Evolutionary conservation across 208 protist species (phyloP).

Genomic region (Crithidia mellificae): DNA sequence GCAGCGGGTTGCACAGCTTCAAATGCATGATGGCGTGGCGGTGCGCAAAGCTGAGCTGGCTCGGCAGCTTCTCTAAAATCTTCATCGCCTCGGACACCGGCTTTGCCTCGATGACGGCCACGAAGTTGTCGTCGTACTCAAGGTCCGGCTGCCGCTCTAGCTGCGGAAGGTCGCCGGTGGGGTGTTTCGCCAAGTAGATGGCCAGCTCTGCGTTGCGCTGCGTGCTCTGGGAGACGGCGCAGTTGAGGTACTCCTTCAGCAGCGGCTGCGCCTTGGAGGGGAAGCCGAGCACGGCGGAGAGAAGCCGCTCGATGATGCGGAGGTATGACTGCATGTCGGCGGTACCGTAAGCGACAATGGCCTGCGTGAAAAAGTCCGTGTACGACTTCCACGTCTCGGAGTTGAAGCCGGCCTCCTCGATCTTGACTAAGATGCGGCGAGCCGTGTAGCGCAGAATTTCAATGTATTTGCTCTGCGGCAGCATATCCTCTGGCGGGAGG

Average conservation of each 20-base stretch:
- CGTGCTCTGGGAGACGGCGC: slow-evolving; percentile 38
- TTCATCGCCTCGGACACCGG: slow-evolving; percentile 30
- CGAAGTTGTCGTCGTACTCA: slow-evolving; percentile 38
- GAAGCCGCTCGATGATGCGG: slow-evolving; percentile 32
- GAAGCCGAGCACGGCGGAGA: slow-evolving; percentile 40
- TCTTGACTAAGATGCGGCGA: slow-evolving; percentile 38
- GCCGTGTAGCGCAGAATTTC: slow-evolving; percentile 43
- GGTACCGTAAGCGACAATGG: slow-evolving; percentile 53
- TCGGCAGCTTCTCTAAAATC: slow-evolving; percentile 34
- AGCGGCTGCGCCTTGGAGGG: slow-evolving; percentile 35
- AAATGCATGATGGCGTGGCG: slow-evolving; percentile 47
- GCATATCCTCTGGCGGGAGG: slow-evolving; percentile 11
- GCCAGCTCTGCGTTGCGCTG: slow-evolving; percentile 30
- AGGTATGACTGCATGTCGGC: slow-evolving; percentile 32
- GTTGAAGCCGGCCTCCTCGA: slow-evolving; percentile 41
- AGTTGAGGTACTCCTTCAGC: slow-evolving; percentile 48
- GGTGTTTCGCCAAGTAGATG: slow-evolving; percentile 10
- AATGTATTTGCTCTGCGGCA: slow-evolving; percentile 38
- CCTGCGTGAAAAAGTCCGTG: slow-evolving; percentile 47
- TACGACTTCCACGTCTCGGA: slow-evolving; percentile 53
- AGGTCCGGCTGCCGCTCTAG: slow-evolving; percentile 33
- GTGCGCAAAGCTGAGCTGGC: slow-evolving; percentile 50
- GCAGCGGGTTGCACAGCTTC: slow-evolving; percentile 53
- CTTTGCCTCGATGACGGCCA: slow-evolving; percentile 31
- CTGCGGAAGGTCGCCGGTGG: slow-evolving; percentile 4